Conservation (phyloP, 2,329 filamentous ascomycete species). For the Talaromyces sp. region DNA sequence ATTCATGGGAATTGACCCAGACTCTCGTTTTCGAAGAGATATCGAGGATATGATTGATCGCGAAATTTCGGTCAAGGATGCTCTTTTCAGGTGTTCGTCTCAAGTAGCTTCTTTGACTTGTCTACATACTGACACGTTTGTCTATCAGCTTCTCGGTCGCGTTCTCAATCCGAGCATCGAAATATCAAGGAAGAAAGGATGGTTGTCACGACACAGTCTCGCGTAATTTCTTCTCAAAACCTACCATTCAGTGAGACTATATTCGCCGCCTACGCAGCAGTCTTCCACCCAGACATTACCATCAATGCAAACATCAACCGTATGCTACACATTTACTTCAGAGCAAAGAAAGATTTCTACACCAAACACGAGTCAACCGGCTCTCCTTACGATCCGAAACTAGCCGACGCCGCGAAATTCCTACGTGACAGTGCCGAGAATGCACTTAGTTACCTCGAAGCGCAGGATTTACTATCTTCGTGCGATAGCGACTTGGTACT, state of each 20-base stretch:
- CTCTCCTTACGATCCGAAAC: slow-evolving; percentile 16
- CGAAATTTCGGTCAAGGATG: slow-evolving; percentile 26
- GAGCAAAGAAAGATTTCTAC: slow-evolving; percentile 38
- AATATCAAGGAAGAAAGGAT: not conserved
- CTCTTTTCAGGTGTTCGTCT: slow-evolving; percentile 26
- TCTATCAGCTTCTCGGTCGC: not conserved
- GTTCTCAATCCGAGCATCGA: not conserved
- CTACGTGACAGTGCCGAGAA: slow-evolving; percentile 46
- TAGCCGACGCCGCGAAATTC: slow-evolving; percentile 35
- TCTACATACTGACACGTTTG: not conserved
- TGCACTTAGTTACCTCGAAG: slow-evolving; percentile 32
- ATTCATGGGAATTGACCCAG: slow-evolving; percentile 33
- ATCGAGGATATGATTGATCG: slow-evolving; percentile 27
- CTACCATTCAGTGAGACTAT: slow-evolving; percentile 6
- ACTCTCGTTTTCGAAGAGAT: slow-evolving; percentile 17
- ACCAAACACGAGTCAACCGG: slow-evolving; percentile 18
- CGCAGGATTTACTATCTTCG: slow-evolving; percentile 26
- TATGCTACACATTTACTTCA: slow-evolving; percentile 32
- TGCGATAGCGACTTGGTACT: not conserved
- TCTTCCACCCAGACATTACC: slow-evolving; percentile 13
- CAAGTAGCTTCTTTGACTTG: not conserved
- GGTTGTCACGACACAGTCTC: not conserved
- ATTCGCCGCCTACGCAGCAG: not conserved
- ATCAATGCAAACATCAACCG: slow-evolving; percentile 24
- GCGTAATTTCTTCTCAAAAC: not conserved